Evolutionary conservation across 495 filamentous ascomycete species (phyloP).

Genomic region (Neurospora hispaniola): DNA sequence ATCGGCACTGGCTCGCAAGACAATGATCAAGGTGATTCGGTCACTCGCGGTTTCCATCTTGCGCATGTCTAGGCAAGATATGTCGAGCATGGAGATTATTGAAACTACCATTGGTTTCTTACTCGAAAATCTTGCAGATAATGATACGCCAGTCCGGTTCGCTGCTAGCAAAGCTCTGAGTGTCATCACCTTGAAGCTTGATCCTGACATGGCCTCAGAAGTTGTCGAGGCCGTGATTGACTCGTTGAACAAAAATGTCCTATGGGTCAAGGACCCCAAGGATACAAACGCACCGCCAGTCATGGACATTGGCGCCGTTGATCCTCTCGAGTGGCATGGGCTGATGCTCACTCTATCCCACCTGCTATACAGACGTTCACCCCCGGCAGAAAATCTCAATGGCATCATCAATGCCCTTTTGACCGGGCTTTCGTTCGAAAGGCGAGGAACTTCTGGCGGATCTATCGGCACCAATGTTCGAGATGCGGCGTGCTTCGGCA

Average conservation of each 20-base stretch:
- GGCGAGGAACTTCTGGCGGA: slow-evolving; percentile 65
- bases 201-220: slow-evolving; percentile 67
- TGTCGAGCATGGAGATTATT: slow-evolving; percentile 42
- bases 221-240: slow-evolving; percentile 78
- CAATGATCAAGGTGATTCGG: slow-evolving; percentile 72
- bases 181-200: slow-evolving; percentile 67
- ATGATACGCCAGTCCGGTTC: slow-evolving; percentile 80
- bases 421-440: slow-evolving; percentile 73
- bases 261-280: slow-evolving; percentile 40
- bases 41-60: slow-evolving; percentile 56
- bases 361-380: slow-evolving; percentile 66
- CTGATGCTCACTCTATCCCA: slow-evolving; percentile 79
- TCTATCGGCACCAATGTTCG: slow-evolving; percentile 89
- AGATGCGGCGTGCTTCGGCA: slow-evolving; percentile 90
- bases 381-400: slow-evolving; percentile 52
- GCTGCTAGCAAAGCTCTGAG: slow-evolving; percentile 89
- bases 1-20: slow-evolving; percentile 68
- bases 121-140: slow-evolving; percentile 59
- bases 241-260: slow-evolving; percentile 62
- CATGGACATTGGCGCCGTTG: slow-evolving; percentile 58
- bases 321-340: slow-evolving; percentile 84
- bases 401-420: slow-evolving; percentile 62
- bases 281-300: slow-evolving; percentile 25
- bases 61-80: slow-evolving; percentile 28
- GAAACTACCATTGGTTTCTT: slow-evolving; percentile 67